Evolutionary conservation across 1,284 basidiomycete genomes (phyloP).

Genomic region (Ganoderma lucidum): DNA sequence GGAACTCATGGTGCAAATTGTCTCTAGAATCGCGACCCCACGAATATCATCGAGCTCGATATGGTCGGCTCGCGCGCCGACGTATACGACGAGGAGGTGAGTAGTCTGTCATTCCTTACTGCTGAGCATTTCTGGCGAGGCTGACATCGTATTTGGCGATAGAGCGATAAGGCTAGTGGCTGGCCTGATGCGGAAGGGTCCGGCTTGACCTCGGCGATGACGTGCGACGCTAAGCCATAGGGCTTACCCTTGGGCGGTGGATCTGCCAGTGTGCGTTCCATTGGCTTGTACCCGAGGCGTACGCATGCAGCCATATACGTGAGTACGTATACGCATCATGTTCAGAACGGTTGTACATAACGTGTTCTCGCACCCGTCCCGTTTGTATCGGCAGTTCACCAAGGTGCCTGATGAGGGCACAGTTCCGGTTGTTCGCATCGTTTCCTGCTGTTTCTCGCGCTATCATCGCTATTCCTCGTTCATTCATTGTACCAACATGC

Average conservation of each 20-base stretch:
- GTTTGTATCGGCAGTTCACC: not conserved
- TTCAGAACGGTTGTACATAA: not conserved
- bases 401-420: not conserved
- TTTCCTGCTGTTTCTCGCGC: not conserved
- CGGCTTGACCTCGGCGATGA: constrained; percentile 12
- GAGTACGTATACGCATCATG: not conserved
- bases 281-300: not conserved
- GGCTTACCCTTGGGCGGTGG: not conserved
- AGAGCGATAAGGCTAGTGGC: constrained; percentile 11
- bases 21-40: constrained; percentile 20
- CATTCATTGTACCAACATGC: not conserved
- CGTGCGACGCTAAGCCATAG: not conserved
- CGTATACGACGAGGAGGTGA: constrained; percentile 19
- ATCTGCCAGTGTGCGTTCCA: not conserved
- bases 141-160: not conserved
- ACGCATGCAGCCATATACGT: not conserved
- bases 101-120: not conserved
- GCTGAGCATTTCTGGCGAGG: not conserved
- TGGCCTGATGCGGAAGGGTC: constrained; percentile 5
- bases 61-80: constrained; percentile 19
- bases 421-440: not conserved
- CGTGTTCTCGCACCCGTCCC: not conserved
- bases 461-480: not conserved
- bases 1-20: not conserved
- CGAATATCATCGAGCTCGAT: constrained; percentile 31